phyloP scores from a whole-genome alignment of 2,329 filamentous ascomycete genomes.

The Ophiostoma montium region DNA sequence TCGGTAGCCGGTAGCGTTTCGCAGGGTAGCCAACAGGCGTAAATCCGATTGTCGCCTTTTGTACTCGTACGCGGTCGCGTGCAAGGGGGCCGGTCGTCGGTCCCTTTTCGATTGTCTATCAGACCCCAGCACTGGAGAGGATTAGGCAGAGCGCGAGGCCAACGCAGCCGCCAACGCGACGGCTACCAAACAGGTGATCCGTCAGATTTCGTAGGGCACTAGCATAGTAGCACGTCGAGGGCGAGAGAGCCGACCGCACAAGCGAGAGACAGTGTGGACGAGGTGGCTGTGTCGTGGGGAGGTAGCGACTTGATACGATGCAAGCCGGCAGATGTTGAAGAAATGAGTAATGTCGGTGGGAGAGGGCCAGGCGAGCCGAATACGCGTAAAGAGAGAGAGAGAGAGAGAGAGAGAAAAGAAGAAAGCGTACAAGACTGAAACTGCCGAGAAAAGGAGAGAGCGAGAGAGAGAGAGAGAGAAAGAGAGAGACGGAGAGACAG shows the following conservation, averaged over 20 bases:
- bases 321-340: no score
- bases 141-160: neutral
- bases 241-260: neutral
- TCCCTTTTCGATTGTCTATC: neutral
- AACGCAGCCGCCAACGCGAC: conserved; percentile 8
- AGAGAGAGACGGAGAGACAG: neutral
- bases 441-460: neutral
- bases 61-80: neutral
- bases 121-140: no score
- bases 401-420: neutral
- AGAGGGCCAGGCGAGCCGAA: no score
- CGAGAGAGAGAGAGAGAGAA: neutral
- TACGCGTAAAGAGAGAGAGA: neutral
- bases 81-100: neutral
- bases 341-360: neutral
- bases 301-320: neutral
- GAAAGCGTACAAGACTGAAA: neutral
- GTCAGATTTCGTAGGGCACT: conserved; percentile 7
- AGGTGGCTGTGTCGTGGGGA: neutral
- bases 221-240: conserved; percentile 10
- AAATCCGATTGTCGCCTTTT: neutral
- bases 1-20: no score
- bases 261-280: neutral
- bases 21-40: neutral
- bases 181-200: conserved; percentile 11